These are phyloP conservation scores for Fusarium transvaalense DNA, from an alignment of 2,329 filamentous ascomycete species.

Conservation along the genomic window DNA sequence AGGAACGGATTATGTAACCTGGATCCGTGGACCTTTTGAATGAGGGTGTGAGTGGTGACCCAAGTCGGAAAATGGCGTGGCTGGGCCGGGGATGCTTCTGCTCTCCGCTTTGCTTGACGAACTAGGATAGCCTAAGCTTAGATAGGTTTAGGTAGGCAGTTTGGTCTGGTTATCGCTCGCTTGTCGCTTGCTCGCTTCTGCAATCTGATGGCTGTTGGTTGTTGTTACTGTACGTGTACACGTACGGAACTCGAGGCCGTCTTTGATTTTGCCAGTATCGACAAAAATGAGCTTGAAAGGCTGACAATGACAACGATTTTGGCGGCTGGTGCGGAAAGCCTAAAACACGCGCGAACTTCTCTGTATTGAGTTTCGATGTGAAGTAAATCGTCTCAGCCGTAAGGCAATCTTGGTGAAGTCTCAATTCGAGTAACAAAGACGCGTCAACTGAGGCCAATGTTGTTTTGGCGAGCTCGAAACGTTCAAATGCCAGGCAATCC, in stretches of 20 bases:
- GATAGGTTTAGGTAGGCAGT: neutral
- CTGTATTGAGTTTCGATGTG: slow-evolving; percentile 4
- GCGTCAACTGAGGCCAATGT: slow-evolving; percentile 19
- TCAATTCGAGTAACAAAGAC: slow-evolving; percentile 30
- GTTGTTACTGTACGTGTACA: slow-evolving; percentile 28
- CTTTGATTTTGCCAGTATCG: slow-evolving; percentile 18
- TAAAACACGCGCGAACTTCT: slow-evolving; percentile 2
- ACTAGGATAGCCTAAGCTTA: slow-evolving; percentile 22
- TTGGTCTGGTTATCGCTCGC: slow-evolving; percentile 21
- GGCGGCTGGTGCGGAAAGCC: slow-evolving; percentile 13
- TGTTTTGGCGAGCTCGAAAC: neutral
- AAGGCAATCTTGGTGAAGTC: slow-evolving; percentile 25
- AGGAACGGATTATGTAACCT: slow-evolving; percentile 49
- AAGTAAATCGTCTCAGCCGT: slow-evolving; percentile 14
- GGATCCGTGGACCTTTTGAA: slow-evolving; percentile 35
- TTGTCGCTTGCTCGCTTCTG: slow-evolving; percentile 34
- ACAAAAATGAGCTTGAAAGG: slow-evolving; percentile 16
- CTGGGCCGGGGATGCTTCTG: slow-evolving; percentile 44
- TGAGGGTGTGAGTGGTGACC: slow-evolving; percentile 36
- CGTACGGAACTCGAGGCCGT: slow-evolving; percentile 30
- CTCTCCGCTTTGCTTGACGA: slow-evolving; percentile 30
- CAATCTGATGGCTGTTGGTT: slow-evolving; percentile 15
- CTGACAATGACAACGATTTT: slow-evolving; percentile 24
- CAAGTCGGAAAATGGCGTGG: slow-evolving; percentile 48
- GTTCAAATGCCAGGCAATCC: neutral